phyloP scores from a whole-genome alignment of 2,329 filamentous ascomycete genomes.

The Fusarium udum region DNA sequence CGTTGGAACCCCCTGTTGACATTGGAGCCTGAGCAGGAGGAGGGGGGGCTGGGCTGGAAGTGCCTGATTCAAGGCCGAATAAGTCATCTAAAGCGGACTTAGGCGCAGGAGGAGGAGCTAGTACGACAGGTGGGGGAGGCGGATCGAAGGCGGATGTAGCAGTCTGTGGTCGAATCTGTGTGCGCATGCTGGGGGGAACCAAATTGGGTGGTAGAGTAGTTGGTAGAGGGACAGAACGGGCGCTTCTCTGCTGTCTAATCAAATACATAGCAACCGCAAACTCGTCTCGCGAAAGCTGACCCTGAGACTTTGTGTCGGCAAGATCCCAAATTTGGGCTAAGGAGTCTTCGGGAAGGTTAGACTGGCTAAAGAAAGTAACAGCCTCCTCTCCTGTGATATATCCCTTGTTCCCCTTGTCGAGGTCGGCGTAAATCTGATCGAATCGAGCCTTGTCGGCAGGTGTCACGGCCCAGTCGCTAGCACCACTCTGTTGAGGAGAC shows the following conservation, averaged over 20 bases:
- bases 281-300: constrained; percentile 84
- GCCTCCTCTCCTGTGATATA: constrained; percentile 94
- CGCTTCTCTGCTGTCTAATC: constrained; percentile 87
- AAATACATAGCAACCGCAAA: constrained; percentile 98
- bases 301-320: constrained; percentile 90
- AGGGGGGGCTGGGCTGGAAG: constrained; percentile 57
- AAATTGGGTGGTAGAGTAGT: constrained; percentile 81
- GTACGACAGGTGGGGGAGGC: constrained; percentile 51
- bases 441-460: constrained; percentile 87
- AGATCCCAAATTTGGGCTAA: constrained; percentile 98
- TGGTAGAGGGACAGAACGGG: constrained; percentile 72
- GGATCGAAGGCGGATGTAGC: constrained; percentile 64
- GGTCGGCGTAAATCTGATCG: constrained; percentile 82
- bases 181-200: constrained; percentile 86
- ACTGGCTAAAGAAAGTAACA: constrained; percentile 92
- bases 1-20: constrained; percentile 78
- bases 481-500: constrained; percentile 53
- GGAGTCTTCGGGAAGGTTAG: constrained; percentile 85
- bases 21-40: constrained; percentile 69
- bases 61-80: constrained; percentile 84
- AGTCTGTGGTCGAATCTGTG: constrained; percentile 61
- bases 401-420: constrained; percentile 84
- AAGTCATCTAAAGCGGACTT: constrained; percentile 93
- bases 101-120: constrained; percentile 56
- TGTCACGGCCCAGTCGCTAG: constrained; percentile 80